Conservation (phyloP, 192 early-diverging fungal species). For the Backusella parvicylindrica region DNA sequence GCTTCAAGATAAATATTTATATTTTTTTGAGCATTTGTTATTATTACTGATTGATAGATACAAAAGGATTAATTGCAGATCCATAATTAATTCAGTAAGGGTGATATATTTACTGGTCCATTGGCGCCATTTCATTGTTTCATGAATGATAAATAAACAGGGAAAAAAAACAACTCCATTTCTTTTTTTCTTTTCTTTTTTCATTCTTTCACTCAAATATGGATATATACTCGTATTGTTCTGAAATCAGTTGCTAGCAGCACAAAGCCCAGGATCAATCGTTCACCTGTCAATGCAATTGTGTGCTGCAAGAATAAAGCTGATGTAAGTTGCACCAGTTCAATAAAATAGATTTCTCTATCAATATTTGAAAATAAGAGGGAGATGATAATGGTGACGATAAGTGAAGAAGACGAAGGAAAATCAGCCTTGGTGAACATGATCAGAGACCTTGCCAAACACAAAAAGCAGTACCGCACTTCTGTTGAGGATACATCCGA, state of each 20-base stretch:
- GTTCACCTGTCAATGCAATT: background rate
- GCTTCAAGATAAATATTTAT: too few species aligned
- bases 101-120: too few species aligned
- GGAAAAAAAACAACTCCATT: too few species aligned
- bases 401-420: background rate
- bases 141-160: too few species aligned
- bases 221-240: background rate
- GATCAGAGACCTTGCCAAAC: background rate
- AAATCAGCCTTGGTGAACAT: background rate
- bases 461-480: background rate
- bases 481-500: background rate
- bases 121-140: too few species aligned
- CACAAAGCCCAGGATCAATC: background rate
- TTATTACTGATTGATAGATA: too few species aligned
- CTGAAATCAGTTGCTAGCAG: background rate
- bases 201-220: too few species aligned
- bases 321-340: constrained; percentile 2
- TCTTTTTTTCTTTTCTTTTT: too few species aligned
- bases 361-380: background rate
- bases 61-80: too few species aligned
- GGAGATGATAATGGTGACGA: background rate
- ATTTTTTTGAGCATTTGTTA: too few species aligned
- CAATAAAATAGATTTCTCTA: background rate
- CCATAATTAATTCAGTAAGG: too few species aligned
- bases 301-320: background rate